A percentile compares a stretch with the other conserved stretches of the same genome.
Evolutionary conservation across 192 early-diverging fungal species (phyloP).

Genomic region (Entrophospora sp.): DNA sequence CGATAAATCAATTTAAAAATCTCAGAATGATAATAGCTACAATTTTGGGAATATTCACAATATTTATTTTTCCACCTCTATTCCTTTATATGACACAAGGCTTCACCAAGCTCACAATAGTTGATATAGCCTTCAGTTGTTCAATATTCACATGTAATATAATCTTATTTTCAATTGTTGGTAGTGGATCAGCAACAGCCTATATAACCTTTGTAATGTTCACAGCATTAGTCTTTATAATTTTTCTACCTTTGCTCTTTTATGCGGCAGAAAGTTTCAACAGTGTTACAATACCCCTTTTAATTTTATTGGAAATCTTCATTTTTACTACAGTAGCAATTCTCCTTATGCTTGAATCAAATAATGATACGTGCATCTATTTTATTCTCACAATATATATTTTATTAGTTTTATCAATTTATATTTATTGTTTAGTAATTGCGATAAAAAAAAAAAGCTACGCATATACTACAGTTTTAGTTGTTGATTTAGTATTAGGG

Average conservation of each 20-base stretch:
- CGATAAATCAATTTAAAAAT: background rate
- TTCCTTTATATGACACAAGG: background rate
- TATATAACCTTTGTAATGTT: background rate
- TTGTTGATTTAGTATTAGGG: background rate
- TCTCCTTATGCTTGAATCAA: no score
- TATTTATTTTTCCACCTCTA: background rate
- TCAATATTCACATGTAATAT: background rate
- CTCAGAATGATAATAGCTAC: background rate
- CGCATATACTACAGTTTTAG: background rate
- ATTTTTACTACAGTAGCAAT: no score
- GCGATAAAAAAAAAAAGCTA: background rate
- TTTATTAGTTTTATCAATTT: background rate
- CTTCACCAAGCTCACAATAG: background rate
- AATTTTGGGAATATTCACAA: background rate
- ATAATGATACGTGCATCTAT: background rate
- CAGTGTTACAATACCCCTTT: background rate
- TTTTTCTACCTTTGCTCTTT: conserved; percentile 4
- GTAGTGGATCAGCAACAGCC: background rate
- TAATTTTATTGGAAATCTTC: background rate
- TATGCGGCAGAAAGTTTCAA: conserved; percentile 1
- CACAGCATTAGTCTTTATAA: background rate
- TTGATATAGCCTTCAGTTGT: background rate
- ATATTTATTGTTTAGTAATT: background rate
- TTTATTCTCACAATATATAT: no score
- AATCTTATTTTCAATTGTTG: background rate